Base-by-base conservation (phyloP, 768 basidiomycete genomes). In the Pleurotus sapidus region DNA sequence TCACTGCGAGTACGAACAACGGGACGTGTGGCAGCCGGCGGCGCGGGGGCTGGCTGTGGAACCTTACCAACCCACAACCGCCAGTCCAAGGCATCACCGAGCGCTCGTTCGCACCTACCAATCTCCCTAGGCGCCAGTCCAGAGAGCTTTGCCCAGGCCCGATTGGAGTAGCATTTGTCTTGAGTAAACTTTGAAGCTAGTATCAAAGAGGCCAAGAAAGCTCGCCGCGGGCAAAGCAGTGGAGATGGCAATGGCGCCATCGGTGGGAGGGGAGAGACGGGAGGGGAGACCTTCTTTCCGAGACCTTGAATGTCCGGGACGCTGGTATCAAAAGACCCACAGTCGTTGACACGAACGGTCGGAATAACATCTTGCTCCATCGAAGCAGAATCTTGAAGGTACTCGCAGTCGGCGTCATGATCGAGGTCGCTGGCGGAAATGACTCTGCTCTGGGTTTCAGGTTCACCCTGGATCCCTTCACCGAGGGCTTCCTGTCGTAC, bases 111-210 rank as follows among this genome's bases (percentile, higher is more conserved):
- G 66, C 93, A 95, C 15, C 86, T 83, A 39, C 91, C 87, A 51
- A 98, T 90, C 75, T 98, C 95, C 42, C 85, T 75, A 4, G 92
- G 85, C 0, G 88, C 84, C 2, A 98, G 79, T 15, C 94, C 93
- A n/a, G 90, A 91, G 5, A 98, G 81, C 65, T 95, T 94, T 1
- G 91, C 90, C 95, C 95, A 97, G 15, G 95, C 94, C 24, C 86
- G 84, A 68, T 97, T 96, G 12, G 92, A 94, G 64, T 95, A 97
- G 43, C 91, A 93, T 50, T 91, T 87, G 65, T 98, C 95, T 74
- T 95, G 93, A 60, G 90, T 85, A 67, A 95, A 95, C 64, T 98
- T 98, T 14, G 90, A 89, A 0, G 95, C 95, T 51, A 93, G 78
- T 56, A 98, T 93, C 42, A 98, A 76, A 0, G 91, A 86, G 0